A percentile compares a stretch with the other conserved stretches of the same genome.
Evolutionary conservation across 2,329 filamentous ascomycete species (phyloP).

Genomic region (Drechslerella stenobrocha): DNA sequence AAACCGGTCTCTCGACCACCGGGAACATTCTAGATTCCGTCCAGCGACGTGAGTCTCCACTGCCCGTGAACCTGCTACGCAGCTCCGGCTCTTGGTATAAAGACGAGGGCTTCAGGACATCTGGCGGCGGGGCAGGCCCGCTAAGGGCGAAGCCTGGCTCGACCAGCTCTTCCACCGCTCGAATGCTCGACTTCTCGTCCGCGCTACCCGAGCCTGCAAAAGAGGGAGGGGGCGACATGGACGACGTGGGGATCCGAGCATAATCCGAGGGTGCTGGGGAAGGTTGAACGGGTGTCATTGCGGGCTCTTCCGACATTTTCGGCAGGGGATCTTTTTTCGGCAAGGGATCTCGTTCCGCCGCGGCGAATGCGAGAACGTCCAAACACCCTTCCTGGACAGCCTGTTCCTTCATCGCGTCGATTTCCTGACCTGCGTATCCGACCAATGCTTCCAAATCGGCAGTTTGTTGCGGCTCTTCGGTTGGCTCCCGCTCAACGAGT

Average conservation of each 20-base stretch:
- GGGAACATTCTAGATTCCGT: conserved; percentile 32
- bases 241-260: conserved; percentile 9
- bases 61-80: conserved; percentile 34
- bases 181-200: conserved; percentile 27
- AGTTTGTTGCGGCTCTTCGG: neutral
- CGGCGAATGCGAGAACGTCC: conserved; percentile 9
- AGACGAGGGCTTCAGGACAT: conserved; percentile 35
- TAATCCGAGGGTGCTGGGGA: conserved; percentile 15
- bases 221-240: conserved; percentile 28
- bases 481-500: neutral
- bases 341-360: conserved; percentile 21
- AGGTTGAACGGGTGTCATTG: conserved; percentile 1
- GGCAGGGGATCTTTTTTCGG: neutral
- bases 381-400: neutral
- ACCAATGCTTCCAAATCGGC: conserved; percentile 13
- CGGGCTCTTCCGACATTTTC: neutral
- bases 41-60: conserved; percentile 36
- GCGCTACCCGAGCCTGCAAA: conserved; percentile 23
- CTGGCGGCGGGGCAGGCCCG: conserved; percentile 43
- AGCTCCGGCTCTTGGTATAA: conserved; percentile 22
- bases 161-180: conserved; percentile 16
- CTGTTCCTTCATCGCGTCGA: neutral
- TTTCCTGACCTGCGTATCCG: conserved; percentile 4
- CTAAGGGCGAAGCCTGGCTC: conserved; percentile 43
- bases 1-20: conserved; percentile 19